Base-by-base conservation (phyloP, 2,329 filamentous ascomycete species). In the Cladosporium sp. region DNA sequence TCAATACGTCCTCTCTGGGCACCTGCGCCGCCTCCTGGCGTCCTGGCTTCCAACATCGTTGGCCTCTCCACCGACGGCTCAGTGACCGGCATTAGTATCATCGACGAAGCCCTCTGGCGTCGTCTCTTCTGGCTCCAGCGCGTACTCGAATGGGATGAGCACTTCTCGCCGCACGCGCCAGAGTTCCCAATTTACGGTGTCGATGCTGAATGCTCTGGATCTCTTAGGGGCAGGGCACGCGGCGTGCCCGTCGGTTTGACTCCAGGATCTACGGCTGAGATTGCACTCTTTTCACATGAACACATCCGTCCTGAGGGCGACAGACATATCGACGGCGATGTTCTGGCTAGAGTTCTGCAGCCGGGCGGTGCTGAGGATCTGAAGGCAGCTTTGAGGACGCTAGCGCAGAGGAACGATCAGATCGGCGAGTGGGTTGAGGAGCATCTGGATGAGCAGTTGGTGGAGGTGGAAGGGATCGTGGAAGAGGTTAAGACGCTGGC, bases 81-180 rank as follows among this genome's bases (percentile, higher is more conserved):
- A 1, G 72, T 87, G 16, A 80, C 82, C 51, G 76, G 79, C 18
- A 89, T 97, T 70, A 85, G 85, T 0, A 78, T 93, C 16, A 78
- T 98, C 0, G 80, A 83, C 11, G 72, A 84, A 21, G 77, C 85
- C 2, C 84, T 89, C 8, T 91, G 89, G 86, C 83, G 84, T 7
- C 81, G 96, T 4, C 81, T 98, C 5, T 84, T 85, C 65, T 87
- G 94, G 68, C 74, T 97, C 1, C 89, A 96, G 72, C 89, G 90
- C 66, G 75, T 96, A 57, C 71, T 75, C 60, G 71, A 76, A 54
- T 74, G 76, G 67, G 72, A 67, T 34, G 71, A 77, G 28, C 70
- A 73, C 36, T 69, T 77, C 8, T 73, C 71, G n/a, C 70, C 74
- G 8, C 69, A 70, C 54, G 70, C 69, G 1, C 65, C 65, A 14